phyloP scores from a whole-genome alignment of 2,329 filamentous ascomycete species.

The Penicillium sp. region DNA sequence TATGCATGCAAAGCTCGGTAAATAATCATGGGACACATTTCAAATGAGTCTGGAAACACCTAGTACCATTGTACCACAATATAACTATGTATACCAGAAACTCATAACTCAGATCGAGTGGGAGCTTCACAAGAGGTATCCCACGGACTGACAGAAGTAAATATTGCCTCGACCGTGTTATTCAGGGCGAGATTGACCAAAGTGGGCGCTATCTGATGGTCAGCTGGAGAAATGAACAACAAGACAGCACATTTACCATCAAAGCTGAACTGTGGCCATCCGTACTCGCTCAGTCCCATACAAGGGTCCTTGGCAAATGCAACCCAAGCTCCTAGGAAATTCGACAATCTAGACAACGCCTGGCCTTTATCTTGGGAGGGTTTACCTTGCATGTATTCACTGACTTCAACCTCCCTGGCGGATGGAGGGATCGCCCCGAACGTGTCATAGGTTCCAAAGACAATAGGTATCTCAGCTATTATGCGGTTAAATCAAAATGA shows the following conservation, averaged over 20 bases:
- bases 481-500: not conserved
- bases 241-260: not conserved
- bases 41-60: not conserved
- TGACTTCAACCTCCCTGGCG: conserved; percentile 5
- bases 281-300: conserved; percentile 4
- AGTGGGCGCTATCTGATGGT: not conserved
- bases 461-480: conserved; percentile 15
- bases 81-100: not conserved
- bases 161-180: not conserved
- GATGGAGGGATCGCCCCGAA: not conserved
- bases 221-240: not conserved
- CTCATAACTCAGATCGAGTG: not conserved
- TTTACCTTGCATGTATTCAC: conserved; percentile 16
- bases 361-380: not conserved
- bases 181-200: conserved; percentile 2
- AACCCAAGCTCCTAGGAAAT: conserved; percentile 7
- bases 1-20: not conserved
- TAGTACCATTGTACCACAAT: not conserved
- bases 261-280: conserved; percentile 3
- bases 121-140: not conserved
- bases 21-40: not conserved
- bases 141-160: not conserved
- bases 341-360: not conserved
- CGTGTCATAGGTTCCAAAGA: conserved; percentile 16
- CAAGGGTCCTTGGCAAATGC: conserved; percentile 10